These are phyloP conservation scores for Pterocarpus macrocarpus DNA, from an alignment of 306 rosid species.

Conservation along the genomic window DNA sequence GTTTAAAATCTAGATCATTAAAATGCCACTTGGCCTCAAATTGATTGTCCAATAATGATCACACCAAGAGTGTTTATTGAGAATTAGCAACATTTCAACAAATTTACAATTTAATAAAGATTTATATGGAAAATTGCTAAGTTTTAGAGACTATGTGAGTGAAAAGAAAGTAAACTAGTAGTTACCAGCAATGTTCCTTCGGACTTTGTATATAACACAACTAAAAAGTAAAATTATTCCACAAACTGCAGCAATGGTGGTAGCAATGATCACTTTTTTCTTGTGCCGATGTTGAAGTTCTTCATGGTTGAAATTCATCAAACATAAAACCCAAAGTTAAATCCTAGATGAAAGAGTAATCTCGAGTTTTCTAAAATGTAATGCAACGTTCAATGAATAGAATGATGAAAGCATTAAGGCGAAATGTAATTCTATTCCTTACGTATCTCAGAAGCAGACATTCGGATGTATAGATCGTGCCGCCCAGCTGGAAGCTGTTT, in stretches of 20 bases:
- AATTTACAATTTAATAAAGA: too few species aligned
- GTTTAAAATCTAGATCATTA: too few species aligned
- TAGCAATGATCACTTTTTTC: background rate
- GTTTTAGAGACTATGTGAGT: background rate
- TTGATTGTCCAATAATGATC: too few species aligned
- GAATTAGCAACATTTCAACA: too few species aligned
- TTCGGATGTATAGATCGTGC: conserved; percentile 19
- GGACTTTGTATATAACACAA: background rate
- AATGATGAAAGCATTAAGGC: background rate
- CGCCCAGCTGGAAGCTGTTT: background rate
- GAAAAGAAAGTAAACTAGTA: background rate
- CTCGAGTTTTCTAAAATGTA: too few species aligned
- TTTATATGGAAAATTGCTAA: background rate
- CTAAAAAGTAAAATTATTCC: background rate
- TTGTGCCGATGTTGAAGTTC: background rate
- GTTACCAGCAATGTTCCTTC: background rate
- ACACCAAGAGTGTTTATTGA: too few species aligned
- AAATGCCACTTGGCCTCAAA: too few species aligned
- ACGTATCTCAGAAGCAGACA: conserved; percentile 11
- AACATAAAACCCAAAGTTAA: background rate
- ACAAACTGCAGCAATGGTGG: background rate
- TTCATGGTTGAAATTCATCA: background rate
- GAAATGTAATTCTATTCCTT: background rate
- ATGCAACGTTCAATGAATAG: background rate
- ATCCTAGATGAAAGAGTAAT: too few species aligned